phyloP scores from a whole-genome alignment of 768 basidiomycete species.

The Suillus brevipes region DNA sequence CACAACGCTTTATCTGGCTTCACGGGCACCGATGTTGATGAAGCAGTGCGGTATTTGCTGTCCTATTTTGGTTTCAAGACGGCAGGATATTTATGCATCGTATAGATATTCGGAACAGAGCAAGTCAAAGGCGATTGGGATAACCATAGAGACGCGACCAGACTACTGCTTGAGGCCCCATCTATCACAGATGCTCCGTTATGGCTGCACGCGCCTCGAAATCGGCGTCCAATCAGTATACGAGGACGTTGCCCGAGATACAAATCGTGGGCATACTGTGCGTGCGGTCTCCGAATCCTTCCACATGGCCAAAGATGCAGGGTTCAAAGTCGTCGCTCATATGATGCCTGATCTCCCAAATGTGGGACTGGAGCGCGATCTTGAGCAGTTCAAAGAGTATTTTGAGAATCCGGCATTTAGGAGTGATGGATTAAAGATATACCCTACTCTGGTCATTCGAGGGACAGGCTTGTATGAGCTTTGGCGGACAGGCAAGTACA shows the following conservation, averaged over 20 bases:
- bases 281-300: conserved; percentile 96
- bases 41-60: conserved; percentile 74
- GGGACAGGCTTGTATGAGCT: conserved; percentile 96
- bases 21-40: conserved; percentile 91
- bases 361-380: conserved; percentile 94
- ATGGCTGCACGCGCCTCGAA: conserved; percentile 97
- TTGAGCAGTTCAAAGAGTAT: conserved; percentile 99
- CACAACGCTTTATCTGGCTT: conserved; percentile 97
- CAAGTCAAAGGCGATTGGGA: conserved; percentile 98
- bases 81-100: background rate
- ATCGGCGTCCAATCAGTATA: conserved; percentile 99
- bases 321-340: conserved; percentile 99
- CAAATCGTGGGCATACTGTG: conserved; percentile 98
- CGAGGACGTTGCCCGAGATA: conserved; percentile 98
- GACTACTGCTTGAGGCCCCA: conserved; percentile 98
- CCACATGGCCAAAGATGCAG: conserved; percentile 97
- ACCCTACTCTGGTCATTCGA: conserved; percentile 96
- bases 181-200: conserved; percentile 97
- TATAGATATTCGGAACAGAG: conserved; percentile 92
- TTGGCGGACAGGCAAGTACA: conserved; percentile 96
- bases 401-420: conserved; percentile 98
- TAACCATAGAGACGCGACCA: conserved; percentile 97
- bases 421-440: conserved; percentile 96
- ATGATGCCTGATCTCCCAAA: conserved; percentile 99
- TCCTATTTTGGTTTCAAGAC: background rate